Evolutionary conservation across 257 asterid genomes (phyloP), one percentile per base, ranked within the genome.

Genomic region (Craterostigma plantagineum): DNA sequence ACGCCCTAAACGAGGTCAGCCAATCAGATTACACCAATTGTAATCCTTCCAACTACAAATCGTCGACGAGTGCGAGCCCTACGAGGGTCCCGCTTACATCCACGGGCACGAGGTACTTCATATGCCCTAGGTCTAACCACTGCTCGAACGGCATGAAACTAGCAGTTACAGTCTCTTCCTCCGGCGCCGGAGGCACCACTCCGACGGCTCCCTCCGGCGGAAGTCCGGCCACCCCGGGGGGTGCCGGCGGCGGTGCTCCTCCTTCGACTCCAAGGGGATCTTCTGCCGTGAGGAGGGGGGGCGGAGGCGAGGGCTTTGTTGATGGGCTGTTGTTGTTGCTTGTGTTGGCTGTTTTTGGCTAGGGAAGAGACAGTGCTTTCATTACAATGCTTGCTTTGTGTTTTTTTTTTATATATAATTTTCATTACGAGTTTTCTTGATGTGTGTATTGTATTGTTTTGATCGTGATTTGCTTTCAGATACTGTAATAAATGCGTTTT

Each of bases 281-380:
- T 44, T 68, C 53, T 38, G 74, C 61, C 1, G 42, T 72, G 0
- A 46, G 54, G 16, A 46, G 10, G 16, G 43, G 63, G 52, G 67
- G 61, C 41, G 64, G 42, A 13, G 9, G 61, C 54, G 7, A 47
- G 14, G 59, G 14, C 42, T 47, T 57, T 44, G n/a, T 66, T 50
- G 40, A 55, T 46, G 52, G 55, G 9, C 79, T 61, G 11, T 16
- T 63, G 35, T 54, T 70, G 8, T 41, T 72, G 43, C 57, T 46
- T 38, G 42, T 70, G 60, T 76, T 50, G 10, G 72, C 66, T 49
- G 10, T 76, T 54, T 35, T 71, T 53, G 70, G 75, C 78, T 69
- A 69, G 83, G 95, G 61, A 50, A 69, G 75, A 77, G 81, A 77
- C 92, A 72, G 76, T 73, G 81, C 80, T 53, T 44, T 57, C 55